phyloP scores from a whole-genome alignment of 805 yeast genomes.

The Millerago galiae region DNA sequence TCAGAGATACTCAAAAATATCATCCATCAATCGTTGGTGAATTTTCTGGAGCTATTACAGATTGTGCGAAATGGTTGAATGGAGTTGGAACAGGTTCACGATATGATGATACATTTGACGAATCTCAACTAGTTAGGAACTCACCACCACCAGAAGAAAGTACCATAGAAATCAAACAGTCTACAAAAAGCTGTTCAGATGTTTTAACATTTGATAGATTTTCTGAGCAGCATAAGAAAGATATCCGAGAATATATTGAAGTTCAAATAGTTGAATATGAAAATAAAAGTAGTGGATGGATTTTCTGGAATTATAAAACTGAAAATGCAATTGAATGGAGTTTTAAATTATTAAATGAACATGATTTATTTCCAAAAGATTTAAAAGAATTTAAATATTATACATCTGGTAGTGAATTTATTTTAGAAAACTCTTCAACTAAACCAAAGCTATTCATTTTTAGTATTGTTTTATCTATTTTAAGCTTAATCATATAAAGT shows the following conservation, averaged over 20 bases:
- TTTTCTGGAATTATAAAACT: conserved; percentile 69
- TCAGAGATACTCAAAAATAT: conserved; percentile 27
- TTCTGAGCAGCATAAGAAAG: conserved; percentile 33
- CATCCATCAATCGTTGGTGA: conserved; percentile 62
- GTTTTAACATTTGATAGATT: conserved; percentile 35
- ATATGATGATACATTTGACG: conserved; percentile 53
- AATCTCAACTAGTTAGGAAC: conserved; percentile 13
- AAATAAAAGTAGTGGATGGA: conserved; percentile 47
- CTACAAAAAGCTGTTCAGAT: conserved; percentile 30
- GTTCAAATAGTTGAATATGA: conserved; percentile 52
- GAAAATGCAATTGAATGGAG: conserved; percentile 68
- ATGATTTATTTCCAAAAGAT: conserved; percentile 58
- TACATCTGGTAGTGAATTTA: too few species aligned
- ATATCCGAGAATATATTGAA: conserved; percentile 51
- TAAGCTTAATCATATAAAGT: too few species aligned
- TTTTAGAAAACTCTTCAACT: too few species aligned
- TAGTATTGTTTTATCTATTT: background rate
- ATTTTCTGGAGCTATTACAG: conserved; percentile 89
- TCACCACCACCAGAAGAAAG: conserved; percentile 7
- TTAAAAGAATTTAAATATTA: conserved; percentile 45
- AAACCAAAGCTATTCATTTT: too few species aligned
- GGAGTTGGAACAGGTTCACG: conserved; percentile 83
- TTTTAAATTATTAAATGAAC: conserved; percentile 40
- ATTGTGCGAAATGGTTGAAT: conserved; percentile 83
- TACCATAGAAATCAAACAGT: conserved; percentile 1